Evolutionary conservation across 805 yeast genomes (phyloP).

Genomic region (Isabelozyma rhagii): DNA sequence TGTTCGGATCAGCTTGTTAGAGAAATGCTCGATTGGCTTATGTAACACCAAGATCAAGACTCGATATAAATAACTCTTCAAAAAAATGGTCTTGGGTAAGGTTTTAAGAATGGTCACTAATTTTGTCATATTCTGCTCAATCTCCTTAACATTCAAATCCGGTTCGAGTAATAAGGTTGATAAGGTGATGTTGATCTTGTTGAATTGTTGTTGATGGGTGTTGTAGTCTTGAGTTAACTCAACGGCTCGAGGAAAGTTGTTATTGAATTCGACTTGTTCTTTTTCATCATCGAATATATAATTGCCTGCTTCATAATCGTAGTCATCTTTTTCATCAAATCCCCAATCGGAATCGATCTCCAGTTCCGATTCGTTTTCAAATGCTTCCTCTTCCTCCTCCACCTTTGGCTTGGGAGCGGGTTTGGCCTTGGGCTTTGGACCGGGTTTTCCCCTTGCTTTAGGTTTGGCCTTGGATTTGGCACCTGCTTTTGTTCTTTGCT

Average conservation of each 20-base stretch:
- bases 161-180: neutral
- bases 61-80: constrained; percentile 28
- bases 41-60: constrained; percentile 29
- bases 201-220: constrained; percentile 7
- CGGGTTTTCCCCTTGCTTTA: neutral
- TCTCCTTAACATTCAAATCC: constrained; percentile 11
- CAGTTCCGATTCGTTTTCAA: neutral
- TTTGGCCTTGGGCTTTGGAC: neutral
- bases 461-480: neutral
- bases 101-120: constrained; percentile 11
- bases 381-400: constrained; percentile 1
- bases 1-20: constrained; percentile 11
- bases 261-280: constrained; percentile 24
- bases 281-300: constrained; percentile 31
- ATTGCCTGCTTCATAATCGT: constrained; percentile 22
- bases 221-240: constrained; percentile 13
- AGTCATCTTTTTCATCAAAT: constrained; percentile 31
- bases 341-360: constrained; percentile 44
- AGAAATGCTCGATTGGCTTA: constrained; percentile 20
- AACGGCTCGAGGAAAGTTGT: constrained; percentile 21
- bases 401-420: neutral
- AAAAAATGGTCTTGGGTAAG: constrained; percentile 28
- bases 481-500: neutral
- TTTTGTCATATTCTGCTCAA: constrained; percentile 12
- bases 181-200: neutral